Evolutionary conservation across 495 filamentous ascomycete species (phyloP), one percentile per base, ranked within the genome.

Genomic region (Aspergillus bridgeri): DNA sequence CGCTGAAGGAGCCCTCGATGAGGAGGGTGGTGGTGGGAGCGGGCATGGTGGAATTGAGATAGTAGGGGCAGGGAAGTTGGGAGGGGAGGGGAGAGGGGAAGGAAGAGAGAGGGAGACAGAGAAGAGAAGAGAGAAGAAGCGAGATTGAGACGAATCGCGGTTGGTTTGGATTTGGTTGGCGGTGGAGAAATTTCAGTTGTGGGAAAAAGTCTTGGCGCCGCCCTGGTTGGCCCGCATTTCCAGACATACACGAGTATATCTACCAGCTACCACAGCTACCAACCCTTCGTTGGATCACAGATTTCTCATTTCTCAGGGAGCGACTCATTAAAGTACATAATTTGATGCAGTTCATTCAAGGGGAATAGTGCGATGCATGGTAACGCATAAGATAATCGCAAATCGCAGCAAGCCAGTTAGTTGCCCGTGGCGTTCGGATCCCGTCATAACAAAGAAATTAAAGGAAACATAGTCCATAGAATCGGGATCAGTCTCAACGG

Each of bases 1-100:
- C 92, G 65, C 87, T 84, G 73, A 96, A 96, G 60, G 77, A 81
- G 68, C 92, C 92, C 77, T 97, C 92, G 71, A 97, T 92, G 71
- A 97, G 89, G 73, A 93, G 81, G 67, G 80, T 83, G 60, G 72
- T 81, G 51, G 77, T 70, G 59, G 79, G 78, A 58, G 75, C 79
- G 63, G 80, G 79, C 80, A 83, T 83, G 67, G 23, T 61, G 58
- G 24, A 53, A n/a, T n/a, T 57, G 61, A 53, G 59, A 52, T 63
- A 64, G 57, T 33, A 53, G 51, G 54, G 53, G 48, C 22, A 27
- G 47, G 65, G 42, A 57, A 56, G 38, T 51, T 25, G 45, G 57
- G 53, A 57, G n/a, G 53, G 48, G 25, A 27, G 47, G 65, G 42
- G 58, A 56, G 38, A 54, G 33, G 45, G 57, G 53, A 57, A 29